Evolutionary conservation across 2,329 filamentous ascomycete species (phyloP).

Genomic region (Talaromyces marneffei): DNA sequence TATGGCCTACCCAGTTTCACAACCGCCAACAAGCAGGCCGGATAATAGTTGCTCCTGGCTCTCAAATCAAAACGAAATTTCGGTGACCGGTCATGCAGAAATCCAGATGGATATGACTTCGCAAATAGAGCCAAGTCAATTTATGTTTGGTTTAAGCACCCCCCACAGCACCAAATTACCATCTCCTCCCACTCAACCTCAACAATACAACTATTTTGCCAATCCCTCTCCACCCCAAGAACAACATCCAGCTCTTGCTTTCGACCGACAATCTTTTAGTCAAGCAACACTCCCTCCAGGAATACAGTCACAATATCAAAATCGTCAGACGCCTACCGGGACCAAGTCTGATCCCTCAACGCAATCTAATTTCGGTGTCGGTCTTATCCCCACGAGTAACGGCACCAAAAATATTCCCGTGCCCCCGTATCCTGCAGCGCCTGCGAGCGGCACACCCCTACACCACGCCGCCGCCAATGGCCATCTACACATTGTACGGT

Average conservation of each 20-base stretch:
- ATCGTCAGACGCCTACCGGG: background rate
- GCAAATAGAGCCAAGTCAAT: background rate
- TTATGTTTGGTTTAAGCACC: background rate
- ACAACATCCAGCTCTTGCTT: background rate
- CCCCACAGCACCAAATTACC: background rate
- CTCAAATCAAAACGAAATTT: background rate
- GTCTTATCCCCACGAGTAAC: background rate
- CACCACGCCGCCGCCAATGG: background rate
- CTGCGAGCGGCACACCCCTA: background rate
- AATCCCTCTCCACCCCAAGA: background rate
- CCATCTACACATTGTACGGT: background rate
- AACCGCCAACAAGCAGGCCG: background rate
- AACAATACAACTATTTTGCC: background rate
- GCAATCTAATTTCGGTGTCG: background rate
- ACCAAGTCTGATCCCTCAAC: background rate
- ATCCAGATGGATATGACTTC: conserved; percentile 1
- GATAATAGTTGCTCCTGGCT: background rate
- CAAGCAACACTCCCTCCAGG: background rate
- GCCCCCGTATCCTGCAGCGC: background rate
- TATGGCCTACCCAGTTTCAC: background rate
- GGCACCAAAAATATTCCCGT: background rate
- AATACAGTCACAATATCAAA: background rate
- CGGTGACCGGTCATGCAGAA: background rate
- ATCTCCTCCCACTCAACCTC: background rate
- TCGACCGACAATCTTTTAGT: background rate